Percentiles rank a stretch among this genome's conserved stretches.
Evolutionary conservation across 2,329 filamentous ascomycete species (phyloP).

Genomic region (Aspergillus sergii): DNA sequence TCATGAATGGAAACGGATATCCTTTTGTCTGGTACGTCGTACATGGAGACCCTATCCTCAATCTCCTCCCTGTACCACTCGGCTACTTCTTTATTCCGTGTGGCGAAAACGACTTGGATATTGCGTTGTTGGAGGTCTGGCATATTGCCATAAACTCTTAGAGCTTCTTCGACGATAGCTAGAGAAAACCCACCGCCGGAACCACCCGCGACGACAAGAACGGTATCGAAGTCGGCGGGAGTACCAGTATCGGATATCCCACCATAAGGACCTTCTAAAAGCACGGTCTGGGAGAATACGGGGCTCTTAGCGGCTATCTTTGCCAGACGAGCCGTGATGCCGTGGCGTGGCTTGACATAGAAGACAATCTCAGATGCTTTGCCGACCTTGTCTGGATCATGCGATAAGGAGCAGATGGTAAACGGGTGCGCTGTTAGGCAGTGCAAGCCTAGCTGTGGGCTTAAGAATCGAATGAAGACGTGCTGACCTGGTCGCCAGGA

Average conservation of each 20-base stretch:
- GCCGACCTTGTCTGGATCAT: slow-evolving; percentile 13
- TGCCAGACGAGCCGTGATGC: slow-evolving; percentile 54
- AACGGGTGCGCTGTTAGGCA: slow-evolving; percentile 56
- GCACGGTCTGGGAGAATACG: slow-evolving; percentile 44
- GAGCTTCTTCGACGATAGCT: slow-evolving; percentile 49
- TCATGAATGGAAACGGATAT: slow-evolving; percentile 23
- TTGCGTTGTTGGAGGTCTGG: background rate
- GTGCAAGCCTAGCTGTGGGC: slow-evolving; percentile 39
- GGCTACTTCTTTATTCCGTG: background rate
- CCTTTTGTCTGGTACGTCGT: slow-evolving; percentile 7
- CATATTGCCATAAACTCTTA: slow-evolving; percentile 14
- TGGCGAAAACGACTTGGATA: slow-evolving; percentile 20
- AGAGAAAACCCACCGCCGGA: slow-evolving; percentile 59
- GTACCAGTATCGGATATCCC: slow-evolving; percentile 45
- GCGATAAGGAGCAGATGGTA: slow-evolving; percentile 56
- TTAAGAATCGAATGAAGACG: slow-evolving; percentile 55
- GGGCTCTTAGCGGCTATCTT: slow-evolving; percentile 43
- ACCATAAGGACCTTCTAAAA: slow-evolving; percentile 63
- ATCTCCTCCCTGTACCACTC: slow-evolving; percentile 18
- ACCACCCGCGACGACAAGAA: slow-evolving; percentile 57
- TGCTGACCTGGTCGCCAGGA: slow-evolving; percentile 59
- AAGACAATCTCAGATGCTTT: slow-evolving; percentile 51
- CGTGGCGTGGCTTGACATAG: slow-evolving; percentile 54
- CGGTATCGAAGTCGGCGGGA: slow-evolving; percentile 44
- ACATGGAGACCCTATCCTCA: slow-evolving; percentile 3